Base-by-base conservation (phyloP, 108 stramenopile species). In the Aurantiochytrium sp. region DNA sequence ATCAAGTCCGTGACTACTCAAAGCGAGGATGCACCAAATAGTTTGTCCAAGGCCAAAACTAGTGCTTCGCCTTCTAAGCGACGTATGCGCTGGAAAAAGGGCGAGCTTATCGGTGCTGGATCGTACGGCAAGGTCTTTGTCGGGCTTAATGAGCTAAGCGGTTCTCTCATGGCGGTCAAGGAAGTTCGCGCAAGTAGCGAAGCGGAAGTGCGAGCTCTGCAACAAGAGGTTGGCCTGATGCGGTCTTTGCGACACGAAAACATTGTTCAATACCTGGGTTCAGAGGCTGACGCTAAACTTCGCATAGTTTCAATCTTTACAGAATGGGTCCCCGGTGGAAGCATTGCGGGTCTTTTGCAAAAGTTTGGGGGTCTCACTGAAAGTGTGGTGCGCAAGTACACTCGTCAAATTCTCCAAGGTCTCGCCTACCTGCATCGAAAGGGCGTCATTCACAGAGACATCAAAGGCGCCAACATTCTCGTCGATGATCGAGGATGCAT, bases 381-480 rank as follows among this genome's bases (percentile, higher is more conserved):
- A 55, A 69, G 42, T 19, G 72, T 89, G 10, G 89, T 89, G 6
- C 76, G 89, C 57, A 92, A 92, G 69, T 91, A 90, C 58, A 88
- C 92, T 43, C 60, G 53, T 5, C 92, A 92, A 59, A 89, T 94
- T 5, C 51, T 93, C 2, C 49, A 71, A 19, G 94, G 94, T 12
- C 60, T 94, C 51, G 44, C 72, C 25, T 94, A 93, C 28, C n/a
- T 93, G 43, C 94, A 94, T 89, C 89, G 92, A 5, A 51, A 89
- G 44, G 91, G 92, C 51, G 92, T 94, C 64, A 90, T 92, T 23
- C 91, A 91, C 35, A 44, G 91, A 3, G 90, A 90, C 45, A 60
- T 90, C 10, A 88, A 89, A 55, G 72, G 71, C 5, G 89, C 87
- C 53, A 89, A 89, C 49, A 89, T 89, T 19, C 73, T 89, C 19